Evolutionary conservation across 495 filamentous ascomycete species (phyloP).

Genomic region (Oidiodendron maius): DNA sequence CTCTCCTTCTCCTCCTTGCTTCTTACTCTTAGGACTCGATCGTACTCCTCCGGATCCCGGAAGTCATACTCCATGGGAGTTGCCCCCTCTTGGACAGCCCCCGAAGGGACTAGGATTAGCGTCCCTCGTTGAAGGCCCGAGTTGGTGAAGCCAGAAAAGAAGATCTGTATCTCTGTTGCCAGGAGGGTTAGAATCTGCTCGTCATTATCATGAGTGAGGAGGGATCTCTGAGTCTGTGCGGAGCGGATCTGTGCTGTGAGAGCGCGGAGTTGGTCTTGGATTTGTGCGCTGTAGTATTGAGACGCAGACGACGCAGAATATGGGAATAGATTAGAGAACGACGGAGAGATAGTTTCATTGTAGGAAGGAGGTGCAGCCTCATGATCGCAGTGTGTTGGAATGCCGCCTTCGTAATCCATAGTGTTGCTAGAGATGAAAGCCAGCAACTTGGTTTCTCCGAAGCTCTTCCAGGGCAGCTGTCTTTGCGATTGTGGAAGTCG

Average conservation of each 20-base stretch:
- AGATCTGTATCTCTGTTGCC: slow-evolving; percentile 18
- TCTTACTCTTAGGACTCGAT: slow-evolving; percentile 13
- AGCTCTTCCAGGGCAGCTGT: no score
- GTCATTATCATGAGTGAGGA: slow-evolving; percentile 16
- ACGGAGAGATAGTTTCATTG: slow-evolving; percentile 4
- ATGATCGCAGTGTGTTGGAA: neutral
- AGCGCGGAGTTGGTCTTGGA: slow-evolving; percentile 13
- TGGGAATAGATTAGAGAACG: neutral
- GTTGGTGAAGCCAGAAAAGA: slow-evolving; percentile 18
- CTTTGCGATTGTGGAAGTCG: no score
- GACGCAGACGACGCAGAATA: slow-evolving; percentile 6
- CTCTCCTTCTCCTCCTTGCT: slow-evolving; percentile 8
- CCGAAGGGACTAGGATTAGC: slow-evolving; percentile 17
- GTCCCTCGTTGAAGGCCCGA: slow-evolving; percentile 14
- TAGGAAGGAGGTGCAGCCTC: slow-evolving; percentile 19
- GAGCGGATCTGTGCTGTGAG: slow-evolving; percentile 15
- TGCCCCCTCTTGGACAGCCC: slow-evolving; percentile 15
- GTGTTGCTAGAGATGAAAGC: neutral
- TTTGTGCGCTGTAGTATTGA: slow-evolving; percentile 16
- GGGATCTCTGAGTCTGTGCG: slow-evolving; percentile 8
- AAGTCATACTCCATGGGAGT: slow-evolving; percentile 15
- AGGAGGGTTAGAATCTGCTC: slow-evolving; percentile 20
- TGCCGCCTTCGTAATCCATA: slow-evolving; percentile 13
- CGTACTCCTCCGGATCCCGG: slow-evolving; percentile 12
- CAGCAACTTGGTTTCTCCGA: no score